Evolutionary conservation across 768 basidiomycete genomes (phyloP), one percentile per base, ranked within the genome.

Genomic region (Mycena alexandri): DNA sequence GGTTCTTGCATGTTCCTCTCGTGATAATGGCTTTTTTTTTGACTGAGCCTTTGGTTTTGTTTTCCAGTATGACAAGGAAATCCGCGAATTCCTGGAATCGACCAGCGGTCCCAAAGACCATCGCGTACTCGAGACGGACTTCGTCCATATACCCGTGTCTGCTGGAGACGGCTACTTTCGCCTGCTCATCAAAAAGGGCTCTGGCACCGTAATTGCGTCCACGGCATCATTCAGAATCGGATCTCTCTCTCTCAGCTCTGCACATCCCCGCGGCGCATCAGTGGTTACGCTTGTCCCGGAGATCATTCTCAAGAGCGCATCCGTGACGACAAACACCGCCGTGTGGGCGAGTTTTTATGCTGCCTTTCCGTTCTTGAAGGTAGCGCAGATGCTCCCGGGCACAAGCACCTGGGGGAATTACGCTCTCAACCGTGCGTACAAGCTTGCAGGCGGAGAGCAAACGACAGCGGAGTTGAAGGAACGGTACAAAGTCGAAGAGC

Each of bases 171-270:
- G 70, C 34, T 68, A 67, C 29, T 69, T 82, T 55, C 52, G 68
- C 36, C 81, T 81, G 74, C 77, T 80, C n/a, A 77, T 78, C 34
- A 75, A 76, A n/a, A 82, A 76, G 72, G 61, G 62, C 36, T 68
- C 79, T 44, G 84, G 84, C 73, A 75, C 76, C 0, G 63, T 79
- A 13, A 56, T 78, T 19, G 75, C 78, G 42, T 72, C 82, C 70
- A 69, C 73, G 7, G 65, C 61, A 13, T 56, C 84, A 34, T 72
- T 71, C 67, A 71, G 79, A 36, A 84, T 84, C 24, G 77, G 76
- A 8, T 73, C 82, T 9, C 75, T 78, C 34, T 81, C 83, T n/a
- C 76, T 80, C 60, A 77, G 70, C 43, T 85, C 85, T 61, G 83
- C 81, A n/a, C 58, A 78, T 21, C 64, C 71, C 33, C 76, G 84